Base-by-base conservation (phyloP, 2,329 filamentous ascomycete species). In the Penicillium psychrosexuale region DNA sequence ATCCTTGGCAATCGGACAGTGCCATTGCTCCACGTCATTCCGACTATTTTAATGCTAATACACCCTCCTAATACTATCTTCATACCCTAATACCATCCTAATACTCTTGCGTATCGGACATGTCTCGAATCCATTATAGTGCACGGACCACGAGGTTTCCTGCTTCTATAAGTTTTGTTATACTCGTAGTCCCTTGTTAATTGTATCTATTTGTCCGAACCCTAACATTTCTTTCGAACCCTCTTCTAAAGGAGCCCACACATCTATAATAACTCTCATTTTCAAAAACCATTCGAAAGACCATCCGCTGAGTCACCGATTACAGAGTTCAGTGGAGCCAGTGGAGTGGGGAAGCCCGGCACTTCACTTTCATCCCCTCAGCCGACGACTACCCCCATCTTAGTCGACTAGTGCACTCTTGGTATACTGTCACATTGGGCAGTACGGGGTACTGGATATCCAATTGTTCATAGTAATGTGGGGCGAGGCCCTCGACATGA, bases 401-500 rank as follows among this genome's bases (percentile, higher is more conserved):
- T 17, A 9, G 15, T 36, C n/a, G 9, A 19, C n/a, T 48, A 40
- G 12, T 31, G 27, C 17, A 39, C 31, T 36, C 31, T 36, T 17
- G 12, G 33, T 43, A 33, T 6, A 28, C 31, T 51, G 22, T 17
- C 24, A n/a, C 5, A 27, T 40, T 19, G 24, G 47, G 31, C 24
- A 47, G 42, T 15, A 38, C 48, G 31, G 33, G 24, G 42, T 15
- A 38, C 46, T 34, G 33, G 28, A 34, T 34, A 27, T 43, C 7
- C 19, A 24, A 43, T 27, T 31, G 12, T 24, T 24, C 3, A 33
- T 17, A 54, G 52, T 51, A 53, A 66, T 66, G 61, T 55, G 51
- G 56, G 47, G 58, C 49, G 37, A 31, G 59, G 48, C 49, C 36
- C 49, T 43, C 66, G 72, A 13, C 71, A 75, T 57, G 51, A 33